Conservation (phyloP, 805 yeast genomes). For the Candida methanosorbosa region DNA sequence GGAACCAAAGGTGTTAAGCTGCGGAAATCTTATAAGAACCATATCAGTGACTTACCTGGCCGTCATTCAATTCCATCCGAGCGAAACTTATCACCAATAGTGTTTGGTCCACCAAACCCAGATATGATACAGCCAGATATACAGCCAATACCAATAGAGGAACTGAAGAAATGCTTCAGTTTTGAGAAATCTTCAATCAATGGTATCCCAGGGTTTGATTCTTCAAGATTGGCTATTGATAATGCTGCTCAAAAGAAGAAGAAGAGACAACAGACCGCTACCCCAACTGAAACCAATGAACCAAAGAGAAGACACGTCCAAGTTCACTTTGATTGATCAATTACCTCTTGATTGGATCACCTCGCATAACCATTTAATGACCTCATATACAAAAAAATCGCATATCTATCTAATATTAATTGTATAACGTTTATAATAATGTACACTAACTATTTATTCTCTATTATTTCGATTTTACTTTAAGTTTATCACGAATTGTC, state of each 20-base stretch:
- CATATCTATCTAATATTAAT: no score
- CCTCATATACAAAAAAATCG: no score
- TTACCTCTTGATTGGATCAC: no score
- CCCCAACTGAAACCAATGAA: constrained; percentile 10
- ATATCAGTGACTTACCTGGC: constrained; percentile 79
- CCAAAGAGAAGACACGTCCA: constrained; percentile 24
- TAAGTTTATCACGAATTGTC: constrained; percentile 1
- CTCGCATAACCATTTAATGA: no score
- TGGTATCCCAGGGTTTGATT: constrained; percentile 74
- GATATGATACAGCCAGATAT: constrained; percentile 29
- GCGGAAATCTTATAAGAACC: constrained; percentile 91
- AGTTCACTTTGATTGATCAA: constrained; percentile 18
- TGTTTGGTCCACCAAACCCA: constrained; percentile 29
- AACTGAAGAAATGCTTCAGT: constrained; percentile 39
- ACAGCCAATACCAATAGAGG: constrained; percentile 39
- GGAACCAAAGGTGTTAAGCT: constrained; percentile 90
- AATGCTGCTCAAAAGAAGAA: constrained; percentile 23
- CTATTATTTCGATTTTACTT: not conserved
- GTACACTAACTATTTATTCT: not conserved
- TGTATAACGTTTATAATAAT: no score
- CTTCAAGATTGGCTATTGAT: constrained; percentile 55
- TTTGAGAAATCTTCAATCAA: constrained; percentile 58
- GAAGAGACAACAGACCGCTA: constrained; percentile 14
- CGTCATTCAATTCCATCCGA: constrained; percentile 57
- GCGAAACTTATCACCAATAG: constrained; percentile 28